Conservation (phyloP, 73 alveolate species). For the Paramecium tetraurelia region DNA sequence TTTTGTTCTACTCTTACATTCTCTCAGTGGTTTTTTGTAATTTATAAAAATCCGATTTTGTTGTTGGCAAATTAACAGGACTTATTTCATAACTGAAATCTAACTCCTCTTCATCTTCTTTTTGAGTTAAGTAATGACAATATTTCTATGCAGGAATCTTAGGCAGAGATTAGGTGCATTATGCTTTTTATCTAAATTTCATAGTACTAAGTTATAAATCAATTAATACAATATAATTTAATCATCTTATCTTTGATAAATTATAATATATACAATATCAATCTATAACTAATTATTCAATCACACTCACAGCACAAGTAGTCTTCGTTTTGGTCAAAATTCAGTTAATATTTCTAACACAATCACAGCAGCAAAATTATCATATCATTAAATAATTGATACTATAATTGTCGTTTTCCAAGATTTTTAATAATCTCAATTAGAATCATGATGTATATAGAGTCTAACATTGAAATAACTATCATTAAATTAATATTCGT, state of each 20-base stretch:
- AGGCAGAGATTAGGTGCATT: background rate
- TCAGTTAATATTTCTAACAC: too few relatives aligned
- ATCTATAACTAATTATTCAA: background rate
- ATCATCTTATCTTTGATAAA: background rate
- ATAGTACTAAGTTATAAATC: background rate
- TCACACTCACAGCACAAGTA: too few relatives aligned
- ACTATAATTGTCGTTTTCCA: too few relatives aligned
- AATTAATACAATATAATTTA: background rate
- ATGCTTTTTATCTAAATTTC: background rate
- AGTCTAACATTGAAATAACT: too few relatives aligned
- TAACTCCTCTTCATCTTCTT: constrained; percentile 8
- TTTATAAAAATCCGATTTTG: background rate
- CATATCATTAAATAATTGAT: too few relatives aligned
- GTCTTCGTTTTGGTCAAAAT: too few relatives aligned
- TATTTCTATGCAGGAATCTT: background rate
- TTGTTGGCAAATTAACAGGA: background rate
- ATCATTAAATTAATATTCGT: too few relatives aligned
- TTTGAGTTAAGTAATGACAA: background rate
- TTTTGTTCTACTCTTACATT: background rate
- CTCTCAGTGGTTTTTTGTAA: background rate
- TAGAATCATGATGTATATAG: too few relatives aligned
- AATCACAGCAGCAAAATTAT: too few relatives aligned
- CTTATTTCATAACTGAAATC: background rate
- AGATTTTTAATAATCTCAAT: too few relatives aligned
- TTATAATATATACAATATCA: too few relatives aligned